phyloP scores from a whole-genome alignment of 768 basidiomycete genomes.

The Boletus rubroflammeus region DNA sequence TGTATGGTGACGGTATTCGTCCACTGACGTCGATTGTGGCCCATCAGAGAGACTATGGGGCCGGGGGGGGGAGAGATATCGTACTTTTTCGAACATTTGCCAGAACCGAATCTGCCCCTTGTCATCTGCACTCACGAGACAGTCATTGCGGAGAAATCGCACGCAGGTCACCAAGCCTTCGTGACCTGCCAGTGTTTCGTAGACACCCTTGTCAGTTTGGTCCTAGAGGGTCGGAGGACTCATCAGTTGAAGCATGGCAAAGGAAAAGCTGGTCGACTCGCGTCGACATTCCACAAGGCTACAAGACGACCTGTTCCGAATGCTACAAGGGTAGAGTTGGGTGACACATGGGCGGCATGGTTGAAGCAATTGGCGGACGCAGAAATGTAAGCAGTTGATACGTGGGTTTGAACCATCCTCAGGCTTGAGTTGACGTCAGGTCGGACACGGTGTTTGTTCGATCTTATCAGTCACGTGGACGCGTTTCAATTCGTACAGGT shows the following conservation, averaged over 20 bases:
- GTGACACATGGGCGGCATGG: slow-evolving; percentile 36
- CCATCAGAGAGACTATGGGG: slow-evolving; percentile 13
- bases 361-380: slow-evolving; percentile 47
- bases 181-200: slow-evolving; percentile 73
- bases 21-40: slow-evolving; percentile 51
- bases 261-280: slow-evolving; percentile 25
- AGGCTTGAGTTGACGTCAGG: no score
- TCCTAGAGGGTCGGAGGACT: slow-evolving; percentile 36
- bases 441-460: no score
- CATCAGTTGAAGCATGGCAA: neutral
- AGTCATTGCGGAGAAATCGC: slow-evolving; percentile 52
- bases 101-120: slow-evolving; percentile 66
- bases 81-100: slow-evolving; percentile 37
- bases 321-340: slow-evolving; percentile 39
- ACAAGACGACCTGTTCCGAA: slow-evolving; percentile 56
- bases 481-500: neutral
- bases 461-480: slow-evolving; percentile 21
- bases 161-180: slow-evolving; percentile 71
- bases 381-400: slow-evolving; percentile 40
- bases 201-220: slow-evolving; percentile 49
- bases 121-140: slow-evolving; percentile 73
- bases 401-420: slow-evolving; percentile 12
- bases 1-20: slow-evolving; percentile 36
- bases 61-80: neutral
- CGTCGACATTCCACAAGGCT: slow-evolving; percentile 57